Conservation (phyloP, 75 land plant species). For the Azolla pinnata region DNA sequence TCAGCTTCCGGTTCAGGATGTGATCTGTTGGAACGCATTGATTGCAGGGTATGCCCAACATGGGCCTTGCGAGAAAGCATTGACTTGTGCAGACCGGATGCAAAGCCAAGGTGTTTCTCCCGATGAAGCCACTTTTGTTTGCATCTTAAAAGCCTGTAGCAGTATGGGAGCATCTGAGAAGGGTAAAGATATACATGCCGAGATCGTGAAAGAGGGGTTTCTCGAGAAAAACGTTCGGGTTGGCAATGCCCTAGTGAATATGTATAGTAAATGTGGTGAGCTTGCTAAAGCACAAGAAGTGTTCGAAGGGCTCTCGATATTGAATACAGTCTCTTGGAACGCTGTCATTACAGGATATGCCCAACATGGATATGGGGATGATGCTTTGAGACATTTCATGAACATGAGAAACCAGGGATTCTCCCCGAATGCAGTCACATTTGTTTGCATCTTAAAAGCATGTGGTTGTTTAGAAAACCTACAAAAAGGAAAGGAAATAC, state of each 20-base stretch:
- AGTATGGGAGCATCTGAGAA: neutral
- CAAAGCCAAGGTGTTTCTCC: neutral
- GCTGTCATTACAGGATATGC: constrained; percentile 12
- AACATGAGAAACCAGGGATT: constrained; percentile 36
- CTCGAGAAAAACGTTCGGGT: constrained; percentile 2
- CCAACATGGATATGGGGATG: constrained; percentile 28
- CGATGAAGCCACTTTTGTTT: constrained; percentile 8
- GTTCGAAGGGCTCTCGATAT: constrained; percentile 5
- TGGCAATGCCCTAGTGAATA: constrained; percentile 12
- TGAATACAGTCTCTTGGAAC: constrained; percentile 15
- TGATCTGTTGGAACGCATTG: constrained; percentile 65
- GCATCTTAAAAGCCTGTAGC: constrained; percentile 7
- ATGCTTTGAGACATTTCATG: constrained; percentile 37
- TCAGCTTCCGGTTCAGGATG: constrained; percentile 34
- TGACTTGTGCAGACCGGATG: constrained; percentile 24
- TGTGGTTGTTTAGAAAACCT: constrained; percentile 41
- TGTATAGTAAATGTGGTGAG: constrained; percentile 12
- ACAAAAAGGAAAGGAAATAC: constrained; percentile 44
- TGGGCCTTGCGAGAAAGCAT: constrained; percentile 22
- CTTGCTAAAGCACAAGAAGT: constrained; percentile 11
- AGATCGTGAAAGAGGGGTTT: constrained; percentile 4
- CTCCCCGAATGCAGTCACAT: constrained; percentile 42
- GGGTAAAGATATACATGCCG: constrained; percentile 9
- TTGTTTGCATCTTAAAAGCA: constrained; percentile 55
- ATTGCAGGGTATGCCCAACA: constrained; percentile 63